Base-by-base conservation (phyloP, 441 rosid species). In the Aquilaria agallochum region DNA sequence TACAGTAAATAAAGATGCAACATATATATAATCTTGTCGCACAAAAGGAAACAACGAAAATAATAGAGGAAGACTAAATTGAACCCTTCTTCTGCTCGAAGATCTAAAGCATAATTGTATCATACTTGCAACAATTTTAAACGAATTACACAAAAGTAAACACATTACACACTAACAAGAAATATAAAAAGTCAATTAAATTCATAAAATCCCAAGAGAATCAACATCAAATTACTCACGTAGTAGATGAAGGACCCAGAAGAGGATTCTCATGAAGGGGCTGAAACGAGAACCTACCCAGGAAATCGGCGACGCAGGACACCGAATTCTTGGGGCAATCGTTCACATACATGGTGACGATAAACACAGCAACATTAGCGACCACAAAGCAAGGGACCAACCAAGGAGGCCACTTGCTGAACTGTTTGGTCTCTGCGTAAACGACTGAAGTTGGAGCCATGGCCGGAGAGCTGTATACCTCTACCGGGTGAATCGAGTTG, bases 201-300 rank as follows among this genome's bases (percentile, higher is more conserved):
- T 14, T 56, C 48, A 12, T 14, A 5, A 34, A 56, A 36, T 2
- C 12, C 47, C 48, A 36, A 56, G 30, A 50, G 9, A 32, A 9
- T 11, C 6, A 49, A 12, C 20, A n/a, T 53, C 8, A 50, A 47
- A 34, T 31, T 10, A 66, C 80, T 78, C 74, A 83, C 92, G 92
- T 69, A 13, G 60, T 34, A 20, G 93, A 77, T 15, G 93, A 80
- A 63, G 93, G 93, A 58, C 90, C 89, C 11, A 86, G 79, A 59
- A 86, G 90, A 53, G 86, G 93, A 47, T 86, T 86, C 67, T 86
- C 93, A 66, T 77, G 82, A 53, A 82, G 72, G 42, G 84, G 80
- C 78, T 86, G 90, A 60, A 86, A 86, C 10, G 93, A 82, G 76
- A 86, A 75, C 56, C 93, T 63, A 11, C 93, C 93, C 49, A 86